Conservation (phyloP, 1,284 basidiomycete genomes). For the Ceratobasidium sp. region DNA sequence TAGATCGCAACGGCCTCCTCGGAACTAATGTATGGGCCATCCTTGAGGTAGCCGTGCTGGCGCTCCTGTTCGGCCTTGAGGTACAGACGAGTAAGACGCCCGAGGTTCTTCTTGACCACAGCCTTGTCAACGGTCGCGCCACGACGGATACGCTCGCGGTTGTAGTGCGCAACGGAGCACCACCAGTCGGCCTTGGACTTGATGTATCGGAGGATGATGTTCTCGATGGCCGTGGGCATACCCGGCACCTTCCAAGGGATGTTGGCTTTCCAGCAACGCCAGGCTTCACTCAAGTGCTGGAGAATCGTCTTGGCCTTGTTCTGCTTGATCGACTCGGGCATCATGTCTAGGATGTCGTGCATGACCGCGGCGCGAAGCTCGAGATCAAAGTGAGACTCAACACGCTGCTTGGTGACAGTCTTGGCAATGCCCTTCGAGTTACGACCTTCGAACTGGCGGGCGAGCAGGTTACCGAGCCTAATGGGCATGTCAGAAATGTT, state of each 20-base stretch:
- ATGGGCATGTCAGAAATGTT: background rate
- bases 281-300: conserved; percentile 96
- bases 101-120: conserved; percentile 95
- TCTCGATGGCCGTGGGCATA: conserved; percentile 98
- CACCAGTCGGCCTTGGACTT: conserved; percentile 99
- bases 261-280: conserved; percentile 99
- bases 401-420: conserved; percentile 98
- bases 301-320: conserved; percentile 99
- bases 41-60: conserved; percentile 96
- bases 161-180: conserved; percentile 94
- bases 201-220: conserved; percentile 98
- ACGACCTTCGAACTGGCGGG: conserved; percentile 96
- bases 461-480: conserved; percentile 94
- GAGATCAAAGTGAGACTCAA: conserved; percentile 98
- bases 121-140: conserved; percentile 99
- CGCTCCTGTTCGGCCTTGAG: conserved; percentile 98
- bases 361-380: conserved; percentile 98
- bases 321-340: conserved; percentile 99
- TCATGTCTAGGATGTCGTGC: conserved; percentile 99
- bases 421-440: conserved; percentile 96
- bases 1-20: conserved; percentile 98
- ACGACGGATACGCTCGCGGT: conserved; percentile 91
- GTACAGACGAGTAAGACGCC: conserved; percentile 90
- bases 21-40: conserved; percentile 95
- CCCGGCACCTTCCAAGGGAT: conserved; percentile 98